phyloP scores from a whole-genome alignment of 768 basidiomycete genomes.

The Rhizopogon vinicolor region DNA sequence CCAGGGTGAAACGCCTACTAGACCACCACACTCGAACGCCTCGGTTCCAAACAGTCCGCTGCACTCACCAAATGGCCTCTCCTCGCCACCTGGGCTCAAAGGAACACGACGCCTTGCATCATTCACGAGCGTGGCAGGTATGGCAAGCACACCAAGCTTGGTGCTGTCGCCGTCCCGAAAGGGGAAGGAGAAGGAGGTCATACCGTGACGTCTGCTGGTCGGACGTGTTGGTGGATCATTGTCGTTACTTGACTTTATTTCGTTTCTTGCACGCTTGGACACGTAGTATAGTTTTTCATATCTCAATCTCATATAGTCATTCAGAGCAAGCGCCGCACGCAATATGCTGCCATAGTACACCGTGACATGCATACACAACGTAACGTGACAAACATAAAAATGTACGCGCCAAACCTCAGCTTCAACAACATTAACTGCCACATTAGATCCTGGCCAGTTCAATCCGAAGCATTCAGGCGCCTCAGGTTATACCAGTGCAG shows the following conservation, averaged over 20 bases:
- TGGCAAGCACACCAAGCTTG: conserved; percentile 38
- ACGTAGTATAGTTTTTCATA: not conserved
- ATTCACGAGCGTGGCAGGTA: conserved; percentile 29
- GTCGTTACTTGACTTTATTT: not conserved
- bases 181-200: conserved; percentile 41
- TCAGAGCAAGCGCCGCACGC: not conserved
- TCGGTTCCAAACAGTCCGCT: conserved; percentile 37
- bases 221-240: not conserved
- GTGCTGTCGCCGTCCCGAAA: conserved; percentile 35
- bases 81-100: conserved; percentile 22
- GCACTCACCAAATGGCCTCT: conserved; percentile 18
- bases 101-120: conserved; percentile 34
- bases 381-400: too few relatives aligned
- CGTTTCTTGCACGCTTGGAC: not conserved
- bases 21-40: conserved; percentile 25
- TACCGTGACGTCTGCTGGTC: conserved; percentile 2
- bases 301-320: not conserved
- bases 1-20: conserved; percentile 30
- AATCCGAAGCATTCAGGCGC: too few relatives aligned
- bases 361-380: too few relatives aligned
- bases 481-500: too few relatives aligned
- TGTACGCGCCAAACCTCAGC: too few relatives aligned
- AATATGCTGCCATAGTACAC: not conserved
- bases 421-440: not conserved
- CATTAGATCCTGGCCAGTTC: too few relatives aligned